Conservation (phyloP, 495 filamentous ascomycete genomes). For the Apiosordaria backusii region DNA sequence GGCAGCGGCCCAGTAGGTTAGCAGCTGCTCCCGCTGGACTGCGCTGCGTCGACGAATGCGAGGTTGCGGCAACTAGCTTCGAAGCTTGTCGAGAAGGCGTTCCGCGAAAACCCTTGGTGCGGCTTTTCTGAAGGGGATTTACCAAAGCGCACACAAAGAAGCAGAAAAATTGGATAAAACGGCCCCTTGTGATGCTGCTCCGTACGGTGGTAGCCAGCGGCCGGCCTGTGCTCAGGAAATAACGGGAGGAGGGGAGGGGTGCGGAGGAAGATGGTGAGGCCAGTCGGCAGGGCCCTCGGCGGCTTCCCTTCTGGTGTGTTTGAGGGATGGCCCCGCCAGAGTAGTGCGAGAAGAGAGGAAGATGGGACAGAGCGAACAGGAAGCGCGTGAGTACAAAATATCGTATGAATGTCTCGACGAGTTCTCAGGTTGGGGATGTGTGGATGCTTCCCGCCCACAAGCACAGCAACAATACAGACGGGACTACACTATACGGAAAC, state of each 20-base stretch:
- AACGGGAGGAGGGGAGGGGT: not conserved
- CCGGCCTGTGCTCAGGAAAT: not conserved
- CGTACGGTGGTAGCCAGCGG: not conserved
- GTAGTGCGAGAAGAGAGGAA: not conserved
- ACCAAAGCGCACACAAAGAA: too few species aligned
- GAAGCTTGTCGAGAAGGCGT: not conserved
- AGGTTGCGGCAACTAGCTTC: conserved; percentile 7
- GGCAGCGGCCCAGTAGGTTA: conserved; percentile 1
- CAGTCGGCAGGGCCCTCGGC: not conserved
- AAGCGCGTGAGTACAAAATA: not conserved
- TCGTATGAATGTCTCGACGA: not conserved
- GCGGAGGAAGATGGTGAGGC: not conserved
- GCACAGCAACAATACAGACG: not conserved
- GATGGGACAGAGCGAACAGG: not conserved
- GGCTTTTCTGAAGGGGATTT: not conserved
- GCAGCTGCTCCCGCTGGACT: conserved; percentile 2
- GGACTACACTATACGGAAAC: not conserved
- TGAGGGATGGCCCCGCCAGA: not conserved
- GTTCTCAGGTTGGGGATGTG: not conserved
- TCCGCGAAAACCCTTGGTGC: not conserved
- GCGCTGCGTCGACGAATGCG: not conserved
- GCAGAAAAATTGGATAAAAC: too few species aligned
- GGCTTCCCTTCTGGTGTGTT: not conserved
- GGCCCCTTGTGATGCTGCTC: too few species aligned
- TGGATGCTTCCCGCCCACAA: not conserved